Base-by-base conservation (phyloP, 768 basidiomycete genomes). In the Hebeloma cylindrosporum region DNA sequence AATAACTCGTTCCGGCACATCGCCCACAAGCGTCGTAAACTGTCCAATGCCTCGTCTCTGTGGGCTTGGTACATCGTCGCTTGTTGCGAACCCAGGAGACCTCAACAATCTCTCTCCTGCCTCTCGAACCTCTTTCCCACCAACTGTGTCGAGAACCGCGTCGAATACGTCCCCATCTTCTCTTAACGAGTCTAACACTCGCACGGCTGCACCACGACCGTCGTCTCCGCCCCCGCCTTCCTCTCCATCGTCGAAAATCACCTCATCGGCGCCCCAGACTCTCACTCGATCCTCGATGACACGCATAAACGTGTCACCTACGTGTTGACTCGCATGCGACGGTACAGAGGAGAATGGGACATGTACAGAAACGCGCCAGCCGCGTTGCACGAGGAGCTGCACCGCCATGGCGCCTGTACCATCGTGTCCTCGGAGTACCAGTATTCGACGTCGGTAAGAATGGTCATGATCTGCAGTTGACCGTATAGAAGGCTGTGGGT, bases 1-100 rank as follows among this genome's bases (percentile, higher is more conserved):
- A 23, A 91, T 74, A 5, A 77, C 73, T 21, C 80, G 75, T 25
- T 75, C 75, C 0, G 82, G 81, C 5, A 65, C 67, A 63, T 91
- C 87, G 2, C 90, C 89, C 2, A 88, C 79, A 18, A 90, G 69
- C 1, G 90, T 92, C 32, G 88, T 90, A 61, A 93, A 91, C 61
- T 89, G 83, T 4, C 62, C 72, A 39, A 54, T 37, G 0, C 60
- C 60, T 35, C 59, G 46, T 7, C 45, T 44, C 48, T 41, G 17
- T 5, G 21, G 18, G 22, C 35, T 20, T 14, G 33, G 23, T 17
- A 21, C 40, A 25, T 47, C 31, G 25, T 25, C 14, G 29, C 17
- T 13, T 22, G 14, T 27, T 16, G 16, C 25, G 37, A 45, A 32
- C 39, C 58, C 64, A 45, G 58, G 53, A 11, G 58, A 69, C 57